These are phyloP conservation scores for Xanthoceras sorbifolium DNA, from an alignment of 345 rosid species.

Conservation along the genomic window DNA sequence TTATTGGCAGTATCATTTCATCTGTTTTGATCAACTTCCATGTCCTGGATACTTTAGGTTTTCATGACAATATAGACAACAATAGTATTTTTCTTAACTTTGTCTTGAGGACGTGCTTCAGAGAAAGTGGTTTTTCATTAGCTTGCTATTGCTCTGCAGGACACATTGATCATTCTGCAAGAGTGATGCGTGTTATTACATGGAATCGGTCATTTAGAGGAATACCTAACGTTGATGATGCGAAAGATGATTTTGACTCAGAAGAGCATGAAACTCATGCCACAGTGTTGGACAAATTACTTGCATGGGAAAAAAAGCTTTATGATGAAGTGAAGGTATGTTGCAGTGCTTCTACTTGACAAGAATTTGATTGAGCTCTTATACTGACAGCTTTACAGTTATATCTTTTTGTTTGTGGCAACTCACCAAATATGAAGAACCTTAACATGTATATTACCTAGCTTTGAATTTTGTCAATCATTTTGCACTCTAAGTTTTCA, in stretches of 20 bases:
- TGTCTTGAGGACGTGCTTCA: background rate
- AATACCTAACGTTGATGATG: slow-evolving; percentile 47
- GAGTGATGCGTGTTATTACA: slow-evolving; percentile 95
- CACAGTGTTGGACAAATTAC: slow-evolving; percentile 90
- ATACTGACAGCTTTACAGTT: background rate
- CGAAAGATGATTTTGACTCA: slow-evolving; percentile 71
- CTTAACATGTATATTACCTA: background rate
- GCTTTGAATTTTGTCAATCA: background rate
- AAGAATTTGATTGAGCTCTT: slow-evolving; percentile 5
- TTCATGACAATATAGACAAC: background rate
- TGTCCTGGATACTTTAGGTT: background rate
- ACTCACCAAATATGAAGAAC: background rate
- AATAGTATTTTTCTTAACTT: background rate
- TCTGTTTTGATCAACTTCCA: background rate
- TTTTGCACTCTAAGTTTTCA: background rate
- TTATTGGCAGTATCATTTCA: background rate
- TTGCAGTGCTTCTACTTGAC: background rate
- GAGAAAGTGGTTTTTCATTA: slow-evolving; percentile 2
- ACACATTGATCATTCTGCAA: slow-evolving; percentile 86
- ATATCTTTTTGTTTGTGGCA: background rate
- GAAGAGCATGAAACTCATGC: slow-evolving; percentile 95
- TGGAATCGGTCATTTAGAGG: slow-evolving; percentile 95
- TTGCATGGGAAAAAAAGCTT: slow-evolving; percentile 98
- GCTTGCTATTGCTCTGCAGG: slow-evolving; percentile 47
- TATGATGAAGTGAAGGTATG: slow-evolving; percentile 97